phyloP scores from a whole-genome alignment of 345 rosid genomes.

The Excoecaria cochinchinensis region DNA sequence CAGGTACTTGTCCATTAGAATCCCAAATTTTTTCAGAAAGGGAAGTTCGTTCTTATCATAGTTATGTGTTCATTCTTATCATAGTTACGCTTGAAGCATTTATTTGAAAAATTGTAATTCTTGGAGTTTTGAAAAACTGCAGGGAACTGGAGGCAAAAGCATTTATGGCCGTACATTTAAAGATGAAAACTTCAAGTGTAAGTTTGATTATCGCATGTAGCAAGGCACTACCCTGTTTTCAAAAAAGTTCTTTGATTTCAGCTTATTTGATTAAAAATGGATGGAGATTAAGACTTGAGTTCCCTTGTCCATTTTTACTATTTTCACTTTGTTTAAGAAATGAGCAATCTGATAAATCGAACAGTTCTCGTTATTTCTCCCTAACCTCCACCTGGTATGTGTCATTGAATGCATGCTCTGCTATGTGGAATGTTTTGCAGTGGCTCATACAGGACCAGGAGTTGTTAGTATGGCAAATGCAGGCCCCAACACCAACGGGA shows the following conservation, averaged over 20 bases:
- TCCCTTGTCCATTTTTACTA: neutral
- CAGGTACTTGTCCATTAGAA: neutral
- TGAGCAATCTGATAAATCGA: neutral
- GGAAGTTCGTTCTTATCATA: neutral
- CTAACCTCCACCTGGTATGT: neutral
- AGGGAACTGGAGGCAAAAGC: slow-evolving; percentile 99
- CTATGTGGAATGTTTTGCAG: slow-evolving; percentile 46
- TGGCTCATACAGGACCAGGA: slow-evolving; percentile 89
- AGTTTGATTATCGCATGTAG: slow-evolving; percentile 35
- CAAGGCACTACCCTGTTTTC: neutral
- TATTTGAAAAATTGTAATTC: slow-evolving; percentile 12
- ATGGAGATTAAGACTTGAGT: neutral
- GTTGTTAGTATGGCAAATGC: slow-evolving; percentile 98
- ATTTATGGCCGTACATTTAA: slow-evolving; percentile 90
- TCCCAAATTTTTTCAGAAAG: neutral
- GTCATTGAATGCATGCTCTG: slow-evolving; percentile 9
- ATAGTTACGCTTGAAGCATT: neutral
- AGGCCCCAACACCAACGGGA: slow-evolving; percentile 98
- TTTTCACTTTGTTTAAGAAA: neutral
- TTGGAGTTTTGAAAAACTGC: slow-evolving; percentile 35
- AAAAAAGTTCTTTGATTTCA: neutral
- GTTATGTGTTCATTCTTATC: neutral
- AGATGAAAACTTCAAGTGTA: slow-evolving; percentile 96
- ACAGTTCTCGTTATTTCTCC: neutral
- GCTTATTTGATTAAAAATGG: neutral